Evolutionary conservation across 2,329 filamentous ascomycete species (phyloP), one percentile per base, ranked within the genome.

Genomic region (Fusarium globosum): DNA sequence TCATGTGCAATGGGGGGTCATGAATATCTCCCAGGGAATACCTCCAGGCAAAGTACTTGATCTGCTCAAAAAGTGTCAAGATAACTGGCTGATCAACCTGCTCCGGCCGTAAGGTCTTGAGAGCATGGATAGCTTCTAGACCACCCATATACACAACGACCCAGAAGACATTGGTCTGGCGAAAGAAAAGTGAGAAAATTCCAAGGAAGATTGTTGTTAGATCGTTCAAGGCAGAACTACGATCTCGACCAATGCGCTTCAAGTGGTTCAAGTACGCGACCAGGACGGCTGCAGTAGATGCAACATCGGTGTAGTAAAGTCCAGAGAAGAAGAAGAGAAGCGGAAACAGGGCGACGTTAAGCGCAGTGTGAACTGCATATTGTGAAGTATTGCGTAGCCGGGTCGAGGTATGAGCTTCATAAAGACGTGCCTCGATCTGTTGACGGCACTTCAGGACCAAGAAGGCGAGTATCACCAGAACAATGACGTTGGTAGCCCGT

Each of bases 101-200:
- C 26, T 78, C 65, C 1, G 83, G 83, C 21, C 77, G 80, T 35
- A 88, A 78, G 7, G 76, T 81, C 77, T 86, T 88, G 67, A 89
- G 82, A 23, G 83, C 86, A 74, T 88, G 86, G 5, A 90, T 81
- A 48, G 84, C 83, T 80, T 92, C 88, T 46, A 90, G 69, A 11
- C 88, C 91, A 26, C 92, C 92, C 77, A 94, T 89, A 77, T 93
- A 94, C 1, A 95, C 86, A 2, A 94, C 92, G 0, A 95, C 91
- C 96, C 96, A 99, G 80, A 99, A 97, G 63, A 98, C 93, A 78
- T 99, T 99, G 1, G 96, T 99, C 82, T 99, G 96, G 30, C 96
- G 88, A 85, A 97, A 96, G 6, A 88, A 84, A 26, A 99, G 86
- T 2, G 94, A 87, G 3, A 89, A 71, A 1, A 94, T 72, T 0